phyloP scores from a whole-genome alignment of 2,329 filamentous ascomycete genomes.

The Verruconis gallopava region DNA sequence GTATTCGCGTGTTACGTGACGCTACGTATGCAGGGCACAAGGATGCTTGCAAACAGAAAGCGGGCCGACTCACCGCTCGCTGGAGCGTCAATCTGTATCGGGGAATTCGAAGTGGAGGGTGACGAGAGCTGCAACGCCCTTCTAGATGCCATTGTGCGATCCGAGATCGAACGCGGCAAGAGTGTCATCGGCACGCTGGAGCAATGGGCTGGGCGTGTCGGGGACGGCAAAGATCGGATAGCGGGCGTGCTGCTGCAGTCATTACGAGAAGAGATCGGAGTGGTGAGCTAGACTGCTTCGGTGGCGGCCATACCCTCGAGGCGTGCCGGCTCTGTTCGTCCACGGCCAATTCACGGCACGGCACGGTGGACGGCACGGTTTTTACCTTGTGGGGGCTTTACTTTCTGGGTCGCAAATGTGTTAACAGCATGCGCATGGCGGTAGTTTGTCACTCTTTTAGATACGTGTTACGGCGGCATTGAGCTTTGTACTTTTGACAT shows the following conservation, averaged over 20 bases:
- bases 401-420: too few relatives aligned
- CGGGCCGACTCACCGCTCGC: background rate
- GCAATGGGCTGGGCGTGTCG: conserved; percentile 6
- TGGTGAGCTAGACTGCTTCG: background rate
- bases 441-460: too few relatives aligned
- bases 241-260: conserved; percentile 8
- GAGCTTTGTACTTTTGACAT: too few relatives aligned
- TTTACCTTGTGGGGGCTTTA: too few relatives aligned
- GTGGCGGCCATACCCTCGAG: too few relatives aligned
- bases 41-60: conserved; percentile 6
- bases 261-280: conserved; percentile 8
- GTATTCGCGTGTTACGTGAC: conserved; percentile 9
- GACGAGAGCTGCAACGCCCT: conserved; percentile 7
- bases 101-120: conserved; percentile 9
- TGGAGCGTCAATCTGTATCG: conserved; percentile 4
- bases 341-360: too few relatives aligned
- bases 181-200: conserved; percentile 7
- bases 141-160: conserved; percentile 8
- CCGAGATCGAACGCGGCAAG: conserved; percentile 10
- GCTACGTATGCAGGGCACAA: conserved; percentile 5
- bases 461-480: too few relatives aligned
- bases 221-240: conserved; percentile 6
- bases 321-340: too few relatives aligned
- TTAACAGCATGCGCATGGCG: too few relatives aligned
- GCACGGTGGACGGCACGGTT: too few relatives aligned